Evolutionary conservation across 805 yeast species (phyloP).

Genomic region (Hagleromyces aurorensis): DNA sequence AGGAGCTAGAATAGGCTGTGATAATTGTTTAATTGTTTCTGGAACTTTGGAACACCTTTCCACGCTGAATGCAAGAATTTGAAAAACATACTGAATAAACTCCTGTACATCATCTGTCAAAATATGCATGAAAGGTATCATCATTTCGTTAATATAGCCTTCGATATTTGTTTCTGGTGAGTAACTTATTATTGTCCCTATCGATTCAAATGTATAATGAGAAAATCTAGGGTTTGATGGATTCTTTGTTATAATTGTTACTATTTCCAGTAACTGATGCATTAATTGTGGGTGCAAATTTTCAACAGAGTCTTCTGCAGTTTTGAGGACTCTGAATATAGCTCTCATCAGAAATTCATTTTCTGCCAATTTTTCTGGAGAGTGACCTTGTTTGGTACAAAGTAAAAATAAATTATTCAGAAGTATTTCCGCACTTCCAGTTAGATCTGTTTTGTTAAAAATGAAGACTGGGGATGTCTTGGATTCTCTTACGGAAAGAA

Average conservation of each 20-base stretch:
- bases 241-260: slow-evolving; percentile 66
- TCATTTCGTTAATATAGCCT: slow-evolving; percentile 36
- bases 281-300: slow-evolving; percentile 40
- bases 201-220: slow-evolving; percentile 83
- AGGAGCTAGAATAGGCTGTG: slow-evolving; percentile 84
- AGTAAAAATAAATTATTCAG: slow-evolving; percentile 59
- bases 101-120: slow-evolving; percentile 85
- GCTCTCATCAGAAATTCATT: slow-evolving; percentile 90
- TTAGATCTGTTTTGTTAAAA: slow-evolving; percentile 67
- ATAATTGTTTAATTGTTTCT: slow-evolving; percentile 50
- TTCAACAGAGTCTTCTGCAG: slow-evolving; percentile 59
- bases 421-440: slow-evolving; percentile 52
- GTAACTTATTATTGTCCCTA: slow-evolving; percentile 66
- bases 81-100: slow-evolving; percentile 88
- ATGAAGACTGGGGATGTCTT: slow-evolving; percentile 44
- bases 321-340: slow-evolving; percentile 69
- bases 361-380: slow-evolving; percentile 90
- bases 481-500: slow-evolving; percentile 63
- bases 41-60: slow-evolving; percentile 55
- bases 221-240: slow-evolving; percentile 94
- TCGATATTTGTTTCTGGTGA: slow-evolving; percentile 28
- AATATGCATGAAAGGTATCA: slow-evolving; percentile 61
- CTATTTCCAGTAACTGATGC: slow-evolving; percentile 59
- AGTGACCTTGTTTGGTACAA: slow-evolving; percentile 46
- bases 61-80: slow-evolving; percentile 71